Percentiles rank a stretch among this genome's conserved stretches.
Evolutionary conservation across 2,329 filamentous ascomycete species (phyloP).

Genomic region (Dactylellina leptospora): DNA sequence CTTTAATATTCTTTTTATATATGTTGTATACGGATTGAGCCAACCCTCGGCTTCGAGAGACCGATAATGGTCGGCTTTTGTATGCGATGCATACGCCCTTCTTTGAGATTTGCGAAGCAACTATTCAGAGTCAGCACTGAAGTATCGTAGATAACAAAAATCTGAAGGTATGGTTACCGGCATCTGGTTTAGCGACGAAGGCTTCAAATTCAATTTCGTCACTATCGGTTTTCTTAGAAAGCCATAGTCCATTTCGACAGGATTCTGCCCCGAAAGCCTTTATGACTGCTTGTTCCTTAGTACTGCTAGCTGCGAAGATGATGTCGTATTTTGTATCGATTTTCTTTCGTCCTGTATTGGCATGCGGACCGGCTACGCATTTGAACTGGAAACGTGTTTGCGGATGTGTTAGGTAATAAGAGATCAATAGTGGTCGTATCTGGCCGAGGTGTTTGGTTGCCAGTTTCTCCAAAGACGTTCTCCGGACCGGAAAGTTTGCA

Average conservation of each 20-base stretch:
- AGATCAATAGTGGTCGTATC: conserved; percentile 63
- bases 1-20: conserved; percentile 38
- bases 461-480: conserved; percentile 55
- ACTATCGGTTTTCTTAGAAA: conserved; percentile 6
- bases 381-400: conserved; percentile 66
- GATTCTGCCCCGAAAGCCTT: conserved; percentile 68
- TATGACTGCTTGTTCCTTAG: conserved; percentile 66
- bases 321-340: conserved; percentile 64
- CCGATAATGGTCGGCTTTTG: conserved; percentile 38
- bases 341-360: conserved; percentile 56
- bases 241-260: conserved; percentile 40
- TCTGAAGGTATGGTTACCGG: conserved; percentile 16
- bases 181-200: conserved; percentile 52
- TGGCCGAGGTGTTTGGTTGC: conserved; percentile 26
- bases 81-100: conserved; percentile 53
- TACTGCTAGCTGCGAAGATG: conserved; percentile 67
- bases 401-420: conserved; percentile 70
- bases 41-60: conserved; percentile 16
- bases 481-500: conserved; percentile 69
- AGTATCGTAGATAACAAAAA: neutral
- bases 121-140: neutral
- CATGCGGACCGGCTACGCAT: conserved; percentile 59
- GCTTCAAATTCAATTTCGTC: conserved; percentile 52
- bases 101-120: conserved; percentile 40
- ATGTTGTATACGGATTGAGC: conserved; percentile 40